These are phyloP conservation scores for Graphium sp. DNA, from an alignment of 2,329 filamentous ascomycete species.

Conservation along the genomic window DNA sequence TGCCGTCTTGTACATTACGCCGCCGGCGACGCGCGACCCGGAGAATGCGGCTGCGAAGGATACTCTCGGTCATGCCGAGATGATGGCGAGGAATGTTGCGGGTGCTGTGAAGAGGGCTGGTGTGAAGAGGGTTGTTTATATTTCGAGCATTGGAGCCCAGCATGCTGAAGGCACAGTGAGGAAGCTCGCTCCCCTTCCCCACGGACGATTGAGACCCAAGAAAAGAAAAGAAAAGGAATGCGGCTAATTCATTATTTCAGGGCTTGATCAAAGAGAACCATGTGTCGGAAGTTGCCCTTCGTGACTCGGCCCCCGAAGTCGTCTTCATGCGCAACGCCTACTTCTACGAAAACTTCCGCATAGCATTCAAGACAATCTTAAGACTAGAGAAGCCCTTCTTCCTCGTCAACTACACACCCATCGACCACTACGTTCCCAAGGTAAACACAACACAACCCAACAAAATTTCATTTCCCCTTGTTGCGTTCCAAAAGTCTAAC, in stretches of 20 bases:
- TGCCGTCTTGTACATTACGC: conserved; percentile 16
- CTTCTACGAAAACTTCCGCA: conserved; percentile 9
- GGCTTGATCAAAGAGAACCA: conserved; percentile 11
- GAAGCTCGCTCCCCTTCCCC: too few species aligned
- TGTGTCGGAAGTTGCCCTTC: conserved; percentile 9
- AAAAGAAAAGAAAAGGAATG: too few species aligned
- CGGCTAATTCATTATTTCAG: conserved; percentile 7
- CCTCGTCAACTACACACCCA: conserved; percentile 11
- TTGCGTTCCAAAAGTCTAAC: too few species aligned
- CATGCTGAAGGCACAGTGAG: conserved; percentile 13
- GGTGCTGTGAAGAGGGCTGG: conserved; percentile 7
- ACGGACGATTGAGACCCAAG: too few species aligned
- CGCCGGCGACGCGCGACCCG: conserved; percentile 11
- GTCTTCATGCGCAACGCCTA: conserved; percentile 9
- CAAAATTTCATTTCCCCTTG: too few species aligned
- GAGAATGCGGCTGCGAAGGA: conserved; percentile 10
- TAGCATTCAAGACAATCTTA: too few species aligned
- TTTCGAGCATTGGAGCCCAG: conserved; percentile 14
- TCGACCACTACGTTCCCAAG: conserved; percentile 15
- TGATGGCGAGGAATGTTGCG: conserved; percentile 10
- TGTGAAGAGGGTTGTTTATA: conserved; percentile 10
- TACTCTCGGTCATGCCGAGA: too few species aligned
- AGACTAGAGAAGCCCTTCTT: too few species aligned
- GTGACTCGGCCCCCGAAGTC: conserved; percentile 8
- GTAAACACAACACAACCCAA: too few species aligned